These are phyloP conservation scores for Nicotiana rustica DNA, from an alignment of 305 asterid genomes.

Conservation along the genomic window DNA sequence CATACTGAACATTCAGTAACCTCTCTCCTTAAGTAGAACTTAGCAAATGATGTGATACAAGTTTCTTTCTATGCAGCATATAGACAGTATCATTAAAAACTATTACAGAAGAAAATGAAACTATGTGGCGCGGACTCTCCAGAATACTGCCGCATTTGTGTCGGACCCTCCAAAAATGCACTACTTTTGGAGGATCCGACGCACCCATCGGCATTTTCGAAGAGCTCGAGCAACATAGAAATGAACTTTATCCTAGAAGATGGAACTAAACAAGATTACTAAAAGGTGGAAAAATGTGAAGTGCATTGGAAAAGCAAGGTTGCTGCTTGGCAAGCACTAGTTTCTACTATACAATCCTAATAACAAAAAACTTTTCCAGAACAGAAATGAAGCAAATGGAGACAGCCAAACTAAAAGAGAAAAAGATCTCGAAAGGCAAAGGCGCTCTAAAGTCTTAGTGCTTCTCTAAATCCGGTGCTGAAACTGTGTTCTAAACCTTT, in stretches of 20 bases:
- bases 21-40: too few relatives aligned
- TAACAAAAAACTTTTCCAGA: background rate
- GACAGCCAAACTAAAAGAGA: slow-evolving; percentile 31
- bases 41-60: background rate
- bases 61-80: slow-evolving; percentile 9
- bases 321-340: slow-evolving; percentile 27
- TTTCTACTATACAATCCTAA: slow-evolving; percentile 24
- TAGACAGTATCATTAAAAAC: background rate
- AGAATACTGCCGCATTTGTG: too few relatives aligned
- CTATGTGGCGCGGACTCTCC: too few relatives aligned
- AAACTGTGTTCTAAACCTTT: slow-evolving; percentile 71
- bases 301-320: slow-evolving; percentile 13
- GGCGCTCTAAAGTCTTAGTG: slow-evolving; percentile 51
- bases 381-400: background rate
- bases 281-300: background rate
- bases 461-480: slow-evolving; percentile 76
- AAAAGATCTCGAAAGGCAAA: slow-evolving; percentile 3
- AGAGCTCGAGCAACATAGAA: too few relatives aligned
- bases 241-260: background rate
- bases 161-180: too few relatives aligned
- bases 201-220: too few relatives aligned
- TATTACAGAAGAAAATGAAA: background rate
- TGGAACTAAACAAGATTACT: background rate
- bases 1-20: too few relatives aligned
- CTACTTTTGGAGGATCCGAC: too few relatives aligned